Conservation (phyloP, 2,329 filamentous ascomycete species). For the Colletotrichum graminicola region DNA sequence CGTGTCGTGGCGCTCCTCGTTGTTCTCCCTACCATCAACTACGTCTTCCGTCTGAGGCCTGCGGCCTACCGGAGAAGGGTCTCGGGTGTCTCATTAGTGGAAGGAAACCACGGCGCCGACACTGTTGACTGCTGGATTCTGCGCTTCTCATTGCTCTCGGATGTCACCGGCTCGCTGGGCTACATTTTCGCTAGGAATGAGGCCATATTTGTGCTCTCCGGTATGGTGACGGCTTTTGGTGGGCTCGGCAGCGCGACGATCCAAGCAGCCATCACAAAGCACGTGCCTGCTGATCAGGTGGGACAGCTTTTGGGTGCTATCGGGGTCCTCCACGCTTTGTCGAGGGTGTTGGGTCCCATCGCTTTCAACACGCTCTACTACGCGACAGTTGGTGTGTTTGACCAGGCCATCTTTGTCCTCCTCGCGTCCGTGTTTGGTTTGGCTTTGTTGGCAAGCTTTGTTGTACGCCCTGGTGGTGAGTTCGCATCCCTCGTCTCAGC, state of each 20-base stretch:
- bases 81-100: slow-evolving; percentile 52
- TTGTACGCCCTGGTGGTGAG: slow-evolving; percentile 81
- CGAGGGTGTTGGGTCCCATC: slow-evolving; percentile 82
- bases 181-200: slow-evolving; percentile 76
- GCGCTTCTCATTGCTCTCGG: slow-evolving; percentile 79
- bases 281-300: slow-evolving; percentile 84
- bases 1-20: slow-evolving; percentile 82
- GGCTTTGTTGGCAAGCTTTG: slow-evolving; percentile 75
- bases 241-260: slow-evolving; percentile 88
- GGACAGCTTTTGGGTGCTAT: slow-evolving; percentile 91
- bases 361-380: slow-evolving; percentile 90
- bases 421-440: slow-evolving; percentile 75
- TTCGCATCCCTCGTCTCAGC: slow-evolving; percentile 42
- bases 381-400: slow-evolving; percentile 80
- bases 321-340: slow-evolving; percentile 85
- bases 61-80: slow-evolving; percentile 57
- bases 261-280: slow-evolving; percentile 88
- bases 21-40: slow-evolving; percentile 81
- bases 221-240: slow-evolving; percentile 80
- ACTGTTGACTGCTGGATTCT: slow-evolving; percentile 82
- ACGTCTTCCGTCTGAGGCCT: slow-evolving; percentile 74
- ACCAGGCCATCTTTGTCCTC: slow-evolving; percentile 86
- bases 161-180: slow-evolving; percentile 80
- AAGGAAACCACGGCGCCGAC: slow-evolving; percentile 78
- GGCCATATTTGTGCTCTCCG: slow-evolving; percentile 76